Percentiles rank a stretch among this genome's conserved stretches.
These are phyloP conservation scores for Xylaria longipes DNA, from an alignment of 495 filamentous ascomycete genomes.

Conservation along the genomic window DNA sequence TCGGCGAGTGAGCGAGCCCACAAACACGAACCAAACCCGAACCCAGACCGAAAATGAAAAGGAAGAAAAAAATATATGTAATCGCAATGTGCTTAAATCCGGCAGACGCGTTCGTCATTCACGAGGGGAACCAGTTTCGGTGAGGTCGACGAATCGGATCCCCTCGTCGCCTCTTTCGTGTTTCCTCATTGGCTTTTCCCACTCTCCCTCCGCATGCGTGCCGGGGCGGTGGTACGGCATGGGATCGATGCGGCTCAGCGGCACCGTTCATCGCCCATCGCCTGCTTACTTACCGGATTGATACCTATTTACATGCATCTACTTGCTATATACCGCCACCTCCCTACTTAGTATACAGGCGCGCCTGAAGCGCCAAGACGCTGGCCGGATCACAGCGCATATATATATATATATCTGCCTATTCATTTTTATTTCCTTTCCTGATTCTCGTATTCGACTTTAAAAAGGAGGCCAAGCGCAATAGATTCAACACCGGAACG, in stretches of 20 bases:
- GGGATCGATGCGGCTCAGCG: constrained; percentile 18
- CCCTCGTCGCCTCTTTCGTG: background rate
- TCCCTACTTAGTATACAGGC: background rate
- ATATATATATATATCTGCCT: background rate
- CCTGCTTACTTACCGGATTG: constrained; percentile 6
- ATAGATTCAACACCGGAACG: constrained; percentile 18
- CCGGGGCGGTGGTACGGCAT: constrained; percentile 12
- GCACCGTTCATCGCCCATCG: background rate
- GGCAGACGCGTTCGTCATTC: background rate
- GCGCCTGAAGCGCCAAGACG: constrained; percentile 3
- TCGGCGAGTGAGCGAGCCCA: constrained; percentile 70
- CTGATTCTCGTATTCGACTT: background rate
- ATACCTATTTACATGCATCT: background rate
- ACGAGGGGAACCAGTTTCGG: constrained; percentile 8
- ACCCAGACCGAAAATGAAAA: background rate
- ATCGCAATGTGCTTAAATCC: background rate
- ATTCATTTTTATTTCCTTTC: background rate
- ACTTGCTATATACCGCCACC: background rate
- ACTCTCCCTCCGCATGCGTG: background rate
- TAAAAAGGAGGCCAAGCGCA: background rate
- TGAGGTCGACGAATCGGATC: constrained; percentile 14
- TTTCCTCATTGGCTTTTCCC: background rate
- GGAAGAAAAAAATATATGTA: background rate
- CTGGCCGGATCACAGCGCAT: background rate
- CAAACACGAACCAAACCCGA: background rate